Evolutionary conservation across 2,329 filamentous ascomycete species (phyloP).

Genomic region (Calonectria pseudoreteaudii): DNA sequence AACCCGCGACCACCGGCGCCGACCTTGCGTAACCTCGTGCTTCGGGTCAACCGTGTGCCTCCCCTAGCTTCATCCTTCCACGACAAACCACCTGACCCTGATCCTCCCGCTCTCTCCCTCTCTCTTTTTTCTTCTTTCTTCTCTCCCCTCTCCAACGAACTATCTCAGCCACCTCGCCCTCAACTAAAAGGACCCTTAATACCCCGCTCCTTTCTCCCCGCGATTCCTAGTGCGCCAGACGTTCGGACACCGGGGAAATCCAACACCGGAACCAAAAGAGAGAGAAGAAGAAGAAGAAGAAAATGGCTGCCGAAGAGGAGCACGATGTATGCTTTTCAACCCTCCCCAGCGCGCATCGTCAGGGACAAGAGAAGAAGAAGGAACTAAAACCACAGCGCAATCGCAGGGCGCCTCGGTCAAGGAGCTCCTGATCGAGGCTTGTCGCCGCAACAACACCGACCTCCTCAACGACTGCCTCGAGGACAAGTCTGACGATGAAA

Average conservation of each 20-base stretch:
- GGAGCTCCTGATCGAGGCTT: slow-evolving; percentile 92
- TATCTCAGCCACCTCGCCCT: neutral
- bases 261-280: neutral
- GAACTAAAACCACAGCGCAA: slow-evolving; percentile 8
- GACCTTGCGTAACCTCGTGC: neutral
- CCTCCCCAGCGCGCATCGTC: neutral
- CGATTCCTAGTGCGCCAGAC: neutral
- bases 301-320: slow-evolving; percentile 48
- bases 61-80: neutral
- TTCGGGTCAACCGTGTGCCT: neutral
- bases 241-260: neutral
- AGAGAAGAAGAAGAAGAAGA: neutral
- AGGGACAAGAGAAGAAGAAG: neutral
- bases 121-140: neutral
- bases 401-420: slow-evolving; percentile 82
- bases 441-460: slow-evolving; percentile 90
- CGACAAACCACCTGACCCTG: neutral
- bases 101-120: neutral
- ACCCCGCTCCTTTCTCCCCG: neutral
- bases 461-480: slow-evolving; percentile 82
- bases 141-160: neutral
- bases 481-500: slow-evolving; percentile 70
- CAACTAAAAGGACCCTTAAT: neutral
- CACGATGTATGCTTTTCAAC: slow-evolving; percentile 47
- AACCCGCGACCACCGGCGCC: neutral